Percentiles rank a stretch among this genome's conserved stretches.
phyloP scores from a whole-genome alignment of 2,329 filamentous ascomycete genomes.

The Botrytis porri region DNA sequence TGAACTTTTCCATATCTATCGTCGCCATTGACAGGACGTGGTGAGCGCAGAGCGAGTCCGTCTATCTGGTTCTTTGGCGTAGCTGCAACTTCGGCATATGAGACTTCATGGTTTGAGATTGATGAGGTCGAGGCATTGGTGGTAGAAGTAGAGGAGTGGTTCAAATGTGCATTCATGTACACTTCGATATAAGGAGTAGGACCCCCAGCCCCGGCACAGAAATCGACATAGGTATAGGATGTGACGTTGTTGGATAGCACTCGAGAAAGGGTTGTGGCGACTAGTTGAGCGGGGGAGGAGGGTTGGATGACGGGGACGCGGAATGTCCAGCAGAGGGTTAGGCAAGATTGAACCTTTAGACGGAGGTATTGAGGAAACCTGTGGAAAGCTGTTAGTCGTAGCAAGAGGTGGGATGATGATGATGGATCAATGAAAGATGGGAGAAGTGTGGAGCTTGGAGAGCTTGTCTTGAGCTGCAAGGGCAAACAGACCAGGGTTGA shows the following conservation, averaged over 20 bases:
- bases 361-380: slow-evolving; percentile 68
- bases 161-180: slow-evolving; percentile 51
- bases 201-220: slow-evolving; percentile 72
- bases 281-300: slow-evolving; percentile 56
- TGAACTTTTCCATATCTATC: slow-evolving; percentile 41
- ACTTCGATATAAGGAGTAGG: slow-evolving; percentile 64
- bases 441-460: background rate
- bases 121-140: slow-evolving; percentile 10
- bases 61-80: slow-evolving; percentile 16
- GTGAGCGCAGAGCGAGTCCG: slow-evolving; percentile 29
- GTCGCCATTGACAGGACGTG: slow-evolving; percentile 24
- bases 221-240: slow-evolving; percentile 66
- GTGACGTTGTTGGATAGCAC: slow-evolving; percentile 48
- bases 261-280: slow-evolving; percentile 54
- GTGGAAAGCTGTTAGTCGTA: slow-evolving; percentile 1
- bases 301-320: slow-evolving; percentile 56
- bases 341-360: slow-evolving; percentile 60
- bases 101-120: background rate
- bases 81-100: slow-evolving; percentile 10
- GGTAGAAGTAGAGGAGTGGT: slow-evolving; percentile 26
- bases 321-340: slow-evolving; percentile 62
- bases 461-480: slow-evolving; percentile 13
- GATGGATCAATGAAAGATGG: background rate
- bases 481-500: slow-evolving; percentile 54
- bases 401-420: background rate